Base-by-base conservation (phyloP, 768 basidiomycete species). In the Podaxis carcinomalis region DNA sequence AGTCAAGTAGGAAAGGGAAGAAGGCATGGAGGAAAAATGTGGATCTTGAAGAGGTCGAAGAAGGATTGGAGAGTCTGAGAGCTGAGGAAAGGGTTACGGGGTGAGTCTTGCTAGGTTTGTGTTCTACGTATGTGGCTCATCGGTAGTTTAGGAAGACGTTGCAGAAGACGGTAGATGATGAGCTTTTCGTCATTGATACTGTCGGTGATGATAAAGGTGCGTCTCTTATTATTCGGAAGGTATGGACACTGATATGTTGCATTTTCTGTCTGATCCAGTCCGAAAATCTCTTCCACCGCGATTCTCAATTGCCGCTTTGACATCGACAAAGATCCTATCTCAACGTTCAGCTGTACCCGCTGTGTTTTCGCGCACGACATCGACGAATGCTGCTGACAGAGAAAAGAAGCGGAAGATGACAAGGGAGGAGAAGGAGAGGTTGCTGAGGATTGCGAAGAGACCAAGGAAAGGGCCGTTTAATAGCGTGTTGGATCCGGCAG, bases 1-100 rank as follows among this genome's bases (percentile, higher is more conserved):
- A 95, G 72, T 72, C 85, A 0, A 91, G 88, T 67, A 78, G 94
- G 60, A 96, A 93, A 72, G 92, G 93, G n/a, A 96, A 96, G 72
- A 85, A 84, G 59, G 86, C 94, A 51, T 96, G 95, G 95, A 75
- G 95, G 70, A 96, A 97, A 77, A 92, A 97, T 72, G 87, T 96
- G 56, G 87, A 96, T 70, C 82, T 96, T 53, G 83, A 84, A 25
- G 86, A 86, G 53, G 86, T 95, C 19, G 93, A 95, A 67, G 76
- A 79, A 51, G 86, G 84, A 2, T 68, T 95, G 64, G 94, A 95
- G 72, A 82, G 77, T 60, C 75, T 91, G 62, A 78, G 94, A 57
- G 83, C 82, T n/a, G 92, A 95, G 70, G 93, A 95, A 70, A 78
- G 91, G 57, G 81, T 87, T 4, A 83, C 82, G 63, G 93, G 93